Conservation (phyloP, 805 yeast species). For the Lipomyces spencermartinsiae region DNA sequence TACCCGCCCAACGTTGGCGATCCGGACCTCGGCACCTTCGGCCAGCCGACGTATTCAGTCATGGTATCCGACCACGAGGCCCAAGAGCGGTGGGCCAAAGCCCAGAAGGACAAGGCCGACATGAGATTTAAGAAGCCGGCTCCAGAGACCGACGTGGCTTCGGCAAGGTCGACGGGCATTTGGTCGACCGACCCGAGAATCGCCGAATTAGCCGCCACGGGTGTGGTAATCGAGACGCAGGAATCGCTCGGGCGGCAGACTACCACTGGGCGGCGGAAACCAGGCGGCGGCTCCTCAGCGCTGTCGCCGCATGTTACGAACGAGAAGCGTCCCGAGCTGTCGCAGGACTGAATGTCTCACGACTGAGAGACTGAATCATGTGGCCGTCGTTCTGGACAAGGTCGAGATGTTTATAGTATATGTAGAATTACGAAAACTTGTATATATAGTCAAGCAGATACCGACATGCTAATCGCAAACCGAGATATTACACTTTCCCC, state of each 20-base stretch:
- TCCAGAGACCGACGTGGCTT: no score
- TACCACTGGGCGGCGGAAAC: background rate
- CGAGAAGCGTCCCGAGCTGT: background rate
- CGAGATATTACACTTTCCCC: no score
- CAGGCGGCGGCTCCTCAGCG: background rate
- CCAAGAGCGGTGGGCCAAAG: conserved; percentile 2
- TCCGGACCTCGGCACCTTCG: conserved; percentile 29
- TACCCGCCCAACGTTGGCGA: conserved; percentile 28
- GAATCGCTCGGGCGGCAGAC: background rate
- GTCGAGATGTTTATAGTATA: no score
- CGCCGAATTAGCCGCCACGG: no score
- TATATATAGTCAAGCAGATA: no score
- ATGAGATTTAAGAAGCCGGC: background rate
- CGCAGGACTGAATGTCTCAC: no score
- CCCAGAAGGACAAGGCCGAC: conserved; percentile 3
- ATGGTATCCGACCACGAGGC: conserved; percentile 10
- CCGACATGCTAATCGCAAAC: no score
- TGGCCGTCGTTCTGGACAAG: no score
- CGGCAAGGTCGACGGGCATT: no score
- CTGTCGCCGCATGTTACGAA: background rate
- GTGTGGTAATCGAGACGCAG: background rate
- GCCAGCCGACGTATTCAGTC: conserved; percentile 14
- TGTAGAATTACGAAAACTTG: no score
- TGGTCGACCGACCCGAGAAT: no score
- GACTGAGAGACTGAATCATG: no score